Percentiles rank a stretch among this genome's conserved stretches.
Conservation (phyloP, 1,284 basidiomycete species). For the Malassezia vespertilionis region DNA sequence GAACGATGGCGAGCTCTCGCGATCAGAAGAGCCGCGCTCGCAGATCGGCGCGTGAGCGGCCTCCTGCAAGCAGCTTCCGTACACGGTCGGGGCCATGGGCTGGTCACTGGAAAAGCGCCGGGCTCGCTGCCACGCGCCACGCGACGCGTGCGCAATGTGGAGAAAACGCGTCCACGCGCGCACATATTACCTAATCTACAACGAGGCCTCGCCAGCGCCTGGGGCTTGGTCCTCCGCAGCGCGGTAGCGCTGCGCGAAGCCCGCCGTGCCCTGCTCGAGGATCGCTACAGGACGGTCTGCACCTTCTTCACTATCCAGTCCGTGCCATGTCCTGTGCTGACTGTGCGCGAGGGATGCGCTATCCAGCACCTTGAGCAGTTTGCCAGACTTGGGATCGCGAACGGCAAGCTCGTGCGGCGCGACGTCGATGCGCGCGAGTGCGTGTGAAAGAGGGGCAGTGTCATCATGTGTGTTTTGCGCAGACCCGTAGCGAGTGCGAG, state of each 20-base stretch:
- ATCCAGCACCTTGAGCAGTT: constrained; percentile 51
- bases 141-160: constrained; percentile 7
- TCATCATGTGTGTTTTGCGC: constrained; percentile 22
- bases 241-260: constrained; percentile 76
- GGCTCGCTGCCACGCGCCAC: neutral
- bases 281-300: constrained; percentile 63
- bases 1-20: constrained; percentile 15
- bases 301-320: constrained; percentile 69
- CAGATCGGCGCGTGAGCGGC: neutral
- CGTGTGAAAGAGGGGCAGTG: neutral
- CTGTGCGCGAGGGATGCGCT: constrained; percentile 54
- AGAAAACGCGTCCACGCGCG: neutral
- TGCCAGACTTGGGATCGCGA: constrained; percentile 56
- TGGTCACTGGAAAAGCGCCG: neutral
- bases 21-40: neutral
- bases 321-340: constrained; percentile 63
- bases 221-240: constrained; percentile 31
- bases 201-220: constrained; percentile 10
- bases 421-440: neutral
- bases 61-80: neutral
- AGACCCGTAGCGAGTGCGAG: constrained; percentile 58
- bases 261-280: constrained; percentile 76
- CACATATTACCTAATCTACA: neutral
- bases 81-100: constrained; percentile 7
- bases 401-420: constrained; percentile 50